A percentile compares a stretch with the other conserved stretches of the same genome.
Evolutionary conservation across 2,329 filamentous ascomycete species (phyloP).

Genomic region (Chaetoscypha palmicola): DNA sequence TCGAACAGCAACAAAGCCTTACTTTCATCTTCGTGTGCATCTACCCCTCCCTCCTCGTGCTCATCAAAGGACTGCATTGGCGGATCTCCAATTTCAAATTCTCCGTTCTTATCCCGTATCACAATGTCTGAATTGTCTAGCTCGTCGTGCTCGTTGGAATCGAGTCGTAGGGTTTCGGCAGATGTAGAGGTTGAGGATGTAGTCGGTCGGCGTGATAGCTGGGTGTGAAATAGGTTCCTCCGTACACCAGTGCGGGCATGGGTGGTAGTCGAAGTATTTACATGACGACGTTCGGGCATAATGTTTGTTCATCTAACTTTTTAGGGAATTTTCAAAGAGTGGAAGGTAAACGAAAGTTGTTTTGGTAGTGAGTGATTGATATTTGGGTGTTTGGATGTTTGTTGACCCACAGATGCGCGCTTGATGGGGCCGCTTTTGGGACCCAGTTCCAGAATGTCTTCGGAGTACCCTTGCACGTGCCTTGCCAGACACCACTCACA

Average conservation of each 20-base stretch:
- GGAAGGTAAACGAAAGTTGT: too few species aligned
- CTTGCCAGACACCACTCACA: too few species aligned
- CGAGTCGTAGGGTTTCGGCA: slow-evolving; percentile 43
- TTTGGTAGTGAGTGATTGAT: too few species aligned
- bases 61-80: slow-evolving; percentile 44
- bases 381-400: too few species aligned
- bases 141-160: slow-evolving; percentile 40
- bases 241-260: slow-evolving; percentile 32
- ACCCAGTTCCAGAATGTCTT: too few species aligned
- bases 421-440: too few species aligned
- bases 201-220: slow-evolving; percentile 51
- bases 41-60: slow-evolving; percentile 47
- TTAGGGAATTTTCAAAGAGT: too few species aligned
- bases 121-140: slow-evolving; percentile 49
- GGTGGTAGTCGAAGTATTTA: slow-evolving; percentile 11
- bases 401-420: too few species aligned
- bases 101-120: slow-evolving; percentile 54
- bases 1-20: slow-evolving; percentile 23
- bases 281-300: slow-evolving; percentile 28
- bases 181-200: slow-evolving; percentile 35
- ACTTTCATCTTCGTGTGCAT: slow-evolving; percentile 50
- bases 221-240: slow-evolving; percentile 53
- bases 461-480: too few species aligned
- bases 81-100: slow-evolving; percentile 53
- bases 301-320: too few species aligned